Base-by-base conservation (phyloP, 1,284 basidiomycete species). In the Boletus semigastroideus region DNA sequence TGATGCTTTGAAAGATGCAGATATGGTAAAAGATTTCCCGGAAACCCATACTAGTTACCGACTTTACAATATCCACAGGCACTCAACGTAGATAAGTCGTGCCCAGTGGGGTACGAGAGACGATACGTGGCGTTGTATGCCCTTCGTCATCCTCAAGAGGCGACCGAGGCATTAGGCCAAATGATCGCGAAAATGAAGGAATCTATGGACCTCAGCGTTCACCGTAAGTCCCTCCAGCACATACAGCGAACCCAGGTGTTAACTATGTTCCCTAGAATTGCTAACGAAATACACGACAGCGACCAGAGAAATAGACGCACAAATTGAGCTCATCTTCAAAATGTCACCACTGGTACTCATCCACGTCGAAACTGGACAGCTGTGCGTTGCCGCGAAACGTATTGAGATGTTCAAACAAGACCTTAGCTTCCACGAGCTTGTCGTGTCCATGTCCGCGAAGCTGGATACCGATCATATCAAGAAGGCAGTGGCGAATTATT, bases 301-400 rank as follows among this genome's bases (percentile, higher is more conserved):
- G 12, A 28, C 36, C 31, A 38, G 36, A 39, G 17, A 28, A 9
- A 47, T 41, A 3, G 43, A 57, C 22, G n/a, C n/a, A 3, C 27
- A 17, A 17, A 45, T 56, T 6, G 6, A 17, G 14, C 31, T 14
- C 9, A 46, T 44, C 30, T 10, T 10, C 12, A 36, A 48, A 10
- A 30, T 16, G n/a, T 42, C 42, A 4, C 54, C 56, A 16, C 44
- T 51, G 13, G 44, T 52, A 4, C 51, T 55, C 34, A 55, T 59
- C 37, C 3, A 47, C 34, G 48, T 50, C 14, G 33, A n/a, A 40
- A 39, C 38, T 36, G 52, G 56, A 11, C 14, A 19, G 8, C 52
- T 58, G 19, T 58, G 48, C 7, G 39, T 51, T 42, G 41, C 28
- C 6, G 14, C n/a, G 3, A 27, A 49, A n/a, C 44, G 48, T 20